Conservation (phyloP, 169 alveolate species). For the Eimeria necatrix region DNA sequence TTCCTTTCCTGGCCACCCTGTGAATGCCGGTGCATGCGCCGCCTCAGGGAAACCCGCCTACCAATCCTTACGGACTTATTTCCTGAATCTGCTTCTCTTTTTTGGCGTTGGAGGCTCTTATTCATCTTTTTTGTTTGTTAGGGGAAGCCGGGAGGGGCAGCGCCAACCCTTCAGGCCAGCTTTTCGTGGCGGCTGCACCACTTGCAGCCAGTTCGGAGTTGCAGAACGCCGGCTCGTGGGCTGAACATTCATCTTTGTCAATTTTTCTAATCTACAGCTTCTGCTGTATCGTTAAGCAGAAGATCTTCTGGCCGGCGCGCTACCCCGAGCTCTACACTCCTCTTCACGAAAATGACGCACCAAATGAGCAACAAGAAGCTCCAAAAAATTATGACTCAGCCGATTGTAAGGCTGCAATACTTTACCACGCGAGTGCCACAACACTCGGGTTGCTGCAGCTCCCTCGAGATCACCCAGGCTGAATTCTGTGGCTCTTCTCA, state of each 20-base stretch:
- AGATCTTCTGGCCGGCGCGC: slow-evolving; percentile 63
- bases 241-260: background rate
- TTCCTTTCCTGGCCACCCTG: slow-evolving; percentile 18
- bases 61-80: background rate
- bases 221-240: no score
- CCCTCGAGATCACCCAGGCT: no score
- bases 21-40: slow-evolving; percentile 65
- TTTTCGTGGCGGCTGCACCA: background rate
- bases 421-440: no score
- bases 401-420: slow-evolving; percentile 87
- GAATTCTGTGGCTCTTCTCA: no score
- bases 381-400: slow-evolving; percentile 95
- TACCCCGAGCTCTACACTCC: slow-evolving; percentile 5
- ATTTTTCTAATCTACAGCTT: background rate
- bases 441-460: no score
- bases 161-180: background rate
- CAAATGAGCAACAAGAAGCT: slow-evolving; percentile 86
- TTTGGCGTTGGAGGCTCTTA: background rate
- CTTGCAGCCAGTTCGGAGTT: background rate
- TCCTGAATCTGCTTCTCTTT: background rate
- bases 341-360: slow-evolving; percentile 44
- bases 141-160: background rate
- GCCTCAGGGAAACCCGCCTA: background rate
- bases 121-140: background rate
- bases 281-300: background rate